A percentile compares a stretch with the other conserved stretches of the same genome.
Evolutionary conservation across 2,329 filamentous ascomycete species (phyloP).

Genomic region (Fusarium sulawesiense): DNA sequence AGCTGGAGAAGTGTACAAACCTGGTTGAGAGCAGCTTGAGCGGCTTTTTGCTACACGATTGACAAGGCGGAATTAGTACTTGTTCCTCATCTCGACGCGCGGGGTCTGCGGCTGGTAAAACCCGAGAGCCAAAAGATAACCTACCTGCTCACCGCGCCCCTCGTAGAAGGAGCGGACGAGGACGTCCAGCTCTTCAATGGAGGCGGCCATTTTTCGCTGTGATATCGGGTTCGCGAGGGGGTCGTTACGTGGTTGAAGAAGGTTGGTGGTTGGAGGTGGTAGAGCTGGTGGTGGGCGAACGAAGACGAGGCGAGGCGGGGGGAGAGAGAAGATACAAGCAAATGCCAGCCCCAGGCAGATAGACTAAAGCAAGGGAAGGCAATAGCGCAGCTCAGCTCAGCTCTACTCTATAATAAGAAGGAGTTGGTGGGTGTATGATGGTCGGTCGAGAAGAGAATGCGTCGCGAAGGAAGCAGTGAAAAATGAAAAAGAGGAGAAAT

Average conservation of each 20-base stretch:
- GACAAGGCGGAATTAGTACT: constrained; percentile 38
- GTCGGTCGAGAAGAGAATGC: constrained; percentile 6
- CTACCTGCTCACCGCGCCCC: constrained; percentile 90
- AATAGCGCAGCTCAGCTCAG: constrained; percentile 2
- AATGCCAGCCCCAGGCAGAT: constrained; percentile 43
- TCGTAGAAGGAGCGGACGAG: constrained; percentile 98
- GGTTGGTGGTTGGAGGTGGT: constrained; percentile 33
- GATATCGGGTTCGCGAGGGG: constrained; percentile 41
- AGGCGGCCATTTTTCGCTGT: constrained; percentile 67
- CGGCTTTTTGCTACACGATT: constrained; percentile 87
- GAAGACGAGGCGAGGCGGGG: constrained; percentile 41
- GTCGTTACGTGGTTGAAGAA: constrained; percentile 44
- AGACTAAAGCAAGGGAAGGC: constrained; percentile 32
- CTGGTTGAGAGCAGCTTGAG: constrained; percentile 92
- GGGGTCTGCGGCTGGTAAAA: constrained; percentile 39
- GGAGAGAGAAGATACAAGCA: constrained; percentile 45
- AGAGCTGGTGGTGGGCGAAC: constrained; percentile 41
- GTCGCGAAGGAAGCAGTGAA: constrained; percentile 36
- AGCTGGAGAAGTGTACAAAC: constrained; percentile 62
- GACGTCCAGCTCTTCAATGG: constrained; percentile 94
- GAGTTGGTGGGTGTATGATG: constrained; percentile 3
- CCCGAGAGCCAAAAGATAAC: constrained; percentile 46
- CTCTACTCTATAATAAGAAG: constrained; percentile 29
- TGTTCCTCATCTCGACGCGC: constrained; percentile 31
- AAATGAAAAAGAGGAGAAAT: constrained; percentile 39